These are phyloP conservation scores for Heliocybe sulcata DNA, from an alignment of 1,284 basidiomycete species.

Conservation along the genomic window DNA sequence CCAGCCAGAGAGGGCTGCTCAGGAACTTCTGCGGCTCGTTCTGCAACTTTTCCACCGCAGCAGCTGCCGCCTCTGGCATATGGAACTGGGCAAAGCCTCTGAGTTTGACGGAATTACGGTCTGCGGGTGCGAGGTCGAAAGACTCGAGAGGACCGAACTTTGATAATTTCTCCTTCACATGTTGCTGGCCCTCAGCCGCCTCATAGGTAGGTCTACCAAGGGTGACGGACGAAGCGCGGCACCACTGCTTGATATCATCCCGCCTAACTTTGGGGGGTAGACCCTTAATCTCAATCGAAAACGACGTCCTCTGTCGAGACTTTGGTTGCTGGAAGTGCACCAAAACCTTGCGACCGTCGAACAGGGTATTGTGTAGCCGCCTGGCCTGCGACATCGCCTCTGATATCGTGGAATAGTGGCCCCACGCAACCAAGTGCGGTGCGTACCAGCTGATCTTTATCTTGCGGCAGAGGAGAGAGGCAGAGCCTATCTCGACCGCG, in stretches of 20 bases:
- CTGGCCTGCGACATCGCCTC: slow-evolving; percentile 12
- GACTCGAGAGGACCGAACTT: slow-evolving; percentile 14
- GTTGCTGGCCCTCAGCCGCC: slow-evolving; percentile 5
- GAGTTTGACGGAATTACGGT: slow-evolving; percentile 12
- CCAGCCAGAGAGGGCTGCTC: slow-evolving; percentile 17
- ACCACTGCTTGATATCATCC: slow-evolving; percentile 12
- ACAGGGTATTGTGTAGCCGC: slow-evolving; percentile 12
- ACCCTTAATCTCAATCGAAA: slow-evolving; percentile 20
- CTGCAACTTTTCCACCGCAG: slow-evolving; percentile 14
- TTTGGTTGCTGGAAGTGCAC: slow-evolving; percentile 16
- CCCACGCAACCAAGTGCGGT: slow-evolving; percentile 17
- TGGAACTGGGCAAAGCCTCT: slow-evolving; percentile 20
- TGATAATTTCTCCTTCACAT: slow-evolving; percentile 10
- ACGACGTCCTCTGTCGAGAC: slow-evolving; percentile 13
- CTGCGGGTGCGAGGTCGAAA: slow-evolving; percentile 15
- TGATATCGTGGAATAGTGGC: slow-evolving; percentile 15
- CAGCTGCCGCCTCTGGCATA: slow-evolving; percentile 14
- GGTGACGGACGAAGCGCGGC: slow-evolving; percentile 12
- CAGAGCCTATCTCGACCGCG: slow-evolving; percentile 15
- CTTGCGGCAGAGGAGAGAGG: slow-evolving; percentile 19
- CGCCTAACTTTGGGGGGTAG: slow-evolving; percentile 11
- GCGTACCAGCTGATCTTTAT: slow-evolving; percentile 21
- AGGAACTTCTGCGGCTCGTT: slow-evolving; percentile 12
- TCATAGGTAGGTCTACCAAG: slow-evolving; percentile 12
- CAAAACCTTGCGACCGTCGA: slow-evolving; percentile 11